Evolutionary conservation across 2,329 filamentous ascomycete genomes (phyloP).

Genomic region (Byssoonygena ceratinophila): DNA sequence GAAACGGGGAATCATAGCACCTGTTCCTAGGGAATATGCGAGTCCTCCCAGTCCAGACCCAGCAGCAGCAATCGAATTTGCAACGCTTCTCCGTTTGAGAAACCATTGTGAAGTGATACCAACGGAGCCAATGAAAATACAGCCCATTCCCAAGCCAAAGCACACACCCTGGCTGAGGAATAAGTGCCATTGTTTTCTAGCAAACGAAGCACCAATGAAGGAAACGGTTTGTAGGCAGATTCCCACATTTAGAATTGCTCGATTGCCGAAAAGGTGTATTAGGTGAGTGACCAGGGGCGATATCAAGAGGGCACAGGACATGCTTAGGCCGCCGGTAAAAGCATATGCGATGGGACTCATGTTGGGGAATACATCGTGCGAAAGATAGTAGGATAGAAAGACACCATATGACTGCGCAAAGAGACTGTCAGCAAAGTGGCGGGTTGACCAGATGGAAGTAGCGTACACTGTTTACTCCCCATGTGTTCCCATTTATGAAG

Average conservation of each 20-base stretch:
- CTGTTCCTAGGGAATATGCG: conserved; percentile 48
- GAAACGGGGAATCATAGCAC: conserved; percentile 47
- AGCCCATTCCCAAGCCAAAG: conserved; percentile 54
- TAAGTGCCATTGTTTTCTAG: conserved; percentile 48
- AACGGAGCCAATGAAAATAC: conserved; percentile 49
- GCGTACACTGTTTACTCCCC: conserved; percentile 59
- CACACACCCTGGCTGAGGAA: conserved; percentile 52
- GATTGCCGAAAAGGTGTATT: conserved; percentile 44
- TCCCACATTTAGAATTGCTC: conserved; percentile 46
- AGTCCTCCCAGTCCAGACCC: conserved; percentile 52
- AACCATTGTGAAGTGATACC: conserved; percentile 54
- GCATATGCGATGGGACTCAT: conserved; percentile 48
- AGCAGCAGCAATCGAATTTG: conserved; percentile 49
- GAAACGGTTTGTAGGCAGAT: conserved; percentile 45
- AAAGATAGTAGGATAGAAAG: conserved; percentile 51
- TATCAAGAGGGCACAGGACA: conserved; percentile 48
- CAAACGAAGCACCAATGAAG: conserved; percentile 49
- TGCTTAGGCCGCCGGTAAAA: conserved; percentile 51
- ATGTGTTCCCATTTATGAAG: conserved; percentile 59
- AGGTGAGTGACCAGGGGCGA: conserved; percentile 47
- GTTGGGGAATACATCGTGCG: conserved; percentile 44
- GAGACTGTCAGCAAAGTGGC: neutral
- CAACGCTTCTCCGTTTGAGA: conserved; percentile 45
- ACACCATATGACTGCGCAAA: conserved; percentile 41
- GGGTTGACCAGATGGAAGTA: neutral